Percentiles rank a stretch among this genome's conserved stretches.
phyloP scores from a whole-genome alignment of 257 asterid genomes.

The Solanum bukasovii region DNA sequence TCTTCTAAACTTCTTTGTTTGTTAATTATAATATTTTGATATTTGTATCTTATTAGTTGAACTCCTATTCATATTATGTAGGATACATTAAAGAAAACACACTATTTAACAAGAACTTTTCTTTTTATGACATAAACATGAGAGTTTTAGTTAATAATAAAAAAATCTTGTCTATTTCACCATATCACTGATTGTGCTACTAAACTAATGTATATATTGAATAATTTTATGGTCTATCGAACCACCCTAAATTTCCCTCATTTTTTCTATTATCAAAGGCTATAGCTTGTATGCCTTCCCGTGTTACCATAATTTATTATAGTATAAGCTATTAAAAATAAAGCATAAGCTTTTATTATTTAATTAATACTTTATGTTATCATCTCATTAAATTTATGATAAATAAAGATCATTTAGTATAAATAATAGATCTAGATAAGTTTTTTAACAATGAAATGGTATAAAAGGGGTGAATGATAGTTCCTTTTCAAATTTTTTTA shows the following conservation, averaged over 20 bases:
- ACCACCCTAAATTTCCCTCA: not conserved
- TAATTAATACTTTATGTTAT: not conserved
- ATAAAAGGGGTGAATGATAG: not conserved
- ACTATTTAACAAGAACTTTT: not conserved
- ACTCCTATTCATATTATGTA: too few species aligned
- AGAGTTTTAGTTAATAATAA: rapidly evolving
- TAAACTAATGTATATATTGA: not conserved
- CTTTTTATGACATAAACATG: rapidly evolving
- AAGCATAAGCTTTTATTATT: not conserved
- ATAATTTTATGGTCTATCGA: not conserved
- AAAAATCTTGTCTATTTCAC: not conserved
- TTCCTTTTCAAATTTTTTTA: not conserved
- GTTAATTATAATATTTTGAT: not conserved
- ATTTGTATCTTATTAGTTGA: too few species aligned
- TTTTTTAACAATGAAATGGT: not conserved
- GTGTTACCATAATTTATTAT: not conserved
- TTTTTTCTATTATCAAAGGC: not conserved
- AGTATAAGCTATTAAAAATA: not conserved
- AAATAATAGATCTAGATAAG: not conserved
- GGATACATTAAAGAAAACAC: not conserved
- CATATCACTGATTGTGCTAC: not conserved
- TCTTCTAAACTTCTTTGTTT: not conserved
- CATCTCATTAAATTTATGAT: not conserved
- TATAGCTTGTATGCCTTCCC: not conserved
- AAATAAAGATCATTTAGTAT: not conserved